These are phyloP conservation scores for Hanseniaspora jakobsenii DNA, from an alignment of 805 yeast genomes.

Conservation along the genomic window DNA sequence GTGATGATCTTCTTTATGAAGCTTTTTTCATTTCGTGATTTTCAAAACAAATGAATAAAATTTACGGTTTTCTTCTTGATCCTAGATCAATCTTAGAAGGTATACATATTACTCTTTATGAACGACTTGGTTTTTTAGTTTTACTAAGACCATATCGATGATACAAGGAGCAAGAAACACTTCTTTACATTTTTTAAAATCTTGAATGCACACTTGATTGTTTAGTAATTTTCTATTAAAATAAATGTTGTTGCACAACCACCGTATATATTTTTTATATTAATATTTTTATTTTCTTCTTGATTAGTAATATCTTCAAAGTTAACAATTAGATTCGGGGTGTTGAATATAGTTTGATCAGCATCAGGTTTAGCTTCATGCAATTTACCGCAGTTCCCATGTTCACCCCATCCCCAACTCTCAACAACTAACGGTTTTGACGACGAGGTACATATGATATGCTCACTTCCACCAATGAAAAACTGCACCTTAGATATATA, in stretches of 20 bases:
- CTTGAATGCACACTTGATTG: constrained; percentile 2
- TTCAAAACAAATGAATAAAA: neutral
- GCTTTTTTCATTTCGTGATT: neutral
- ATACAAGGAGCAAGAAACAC: constrained; percentile 24
- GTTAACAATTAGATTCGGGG: neutral
- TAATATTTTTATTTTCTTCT: constrained; percentile 19
- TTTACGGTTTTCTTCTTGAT: constrained; percentile 14
- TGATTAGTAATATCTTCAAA: constrained; percentile 27
- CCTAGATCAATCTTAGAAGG: constrained; percentile 39
- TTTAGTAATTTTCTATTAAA: constrained; percentile 4
- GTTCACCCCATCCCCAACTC: constrained; percentile 99
- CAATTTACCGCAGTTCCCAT: constrained; percentile 73
- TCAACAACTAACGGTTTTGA: constrained; percentile 28
- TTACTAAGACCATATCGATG: constrained; percentile 13
- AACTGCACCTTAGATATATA: constrained; percentile 1
- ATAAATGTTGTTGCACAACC: constrained; percentile 68
- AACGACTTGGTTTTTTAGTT: constrained; percentile 23
- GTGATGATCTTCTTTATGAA: too few relatives aligned
- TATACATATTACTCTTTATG: constrained; percentile 76
- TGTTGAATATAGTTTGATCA: constrained; percentile 9
- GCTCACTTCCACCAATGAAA: constrained; percentile 66
- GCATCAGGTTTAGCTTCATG: neutral
- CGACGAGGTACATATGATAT: constrained; percentile 39
- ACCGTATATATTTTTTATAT: constrained; percentile 33
- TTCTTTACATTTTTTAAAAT: constrained; percentile 43